A percentile compares a stretch with the other conserved stretches of the same genome.
These are phyloP conservation scores for Mortierella sp. DNA, from an alignment of 371 early-diverging fungal genomes.

Conservation along the genomic window DNA sequence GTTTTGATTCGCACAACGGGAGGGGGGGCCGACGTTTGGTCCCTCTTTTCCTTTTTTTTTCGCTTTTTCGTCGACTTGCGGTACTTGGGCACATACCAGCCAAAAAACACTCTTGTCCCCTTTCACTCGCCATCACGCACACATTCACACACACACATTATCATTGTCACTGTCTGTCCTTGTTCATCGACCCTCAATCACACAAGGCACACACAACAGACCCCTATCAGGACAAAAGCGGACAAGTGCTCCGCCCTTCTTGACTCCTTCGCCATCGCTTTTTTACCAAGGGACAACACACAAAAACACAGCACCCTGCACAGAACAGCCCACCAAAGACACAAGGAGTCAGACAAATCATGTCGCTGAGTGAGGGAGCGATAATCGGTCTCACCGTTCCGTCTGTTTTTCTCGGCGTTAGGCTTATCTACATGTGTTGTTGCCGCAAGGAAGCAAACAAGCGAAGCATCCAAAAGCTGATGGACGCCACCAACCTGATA, in stretches of 20 bases:
- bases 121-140: not conserved
- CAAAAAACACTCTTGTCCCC: not conserved
- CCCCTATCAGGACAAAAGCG: not conserved
- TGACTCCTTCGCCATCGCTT: not conserved
- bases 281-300: not conserved
- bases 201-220: not conserved
- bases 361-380: not conserved
- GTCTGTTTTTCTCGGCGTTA: not conserved
- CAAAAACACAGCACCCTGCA: not conserved
- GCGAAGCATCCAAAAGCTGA: constrained; percentile 25
- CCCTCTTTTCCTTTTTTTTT: no score
- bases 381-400: constrained; percentile 10
- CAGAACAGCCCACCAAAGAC: not conserved
- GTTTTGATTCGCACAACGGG: no score
- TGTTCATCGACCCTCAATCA: not conserved
- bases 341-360: not conserved
- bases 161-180: not conserved
- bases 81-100: not conserved
- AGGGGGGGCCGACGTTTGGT: no score
- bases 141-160: not conserved
- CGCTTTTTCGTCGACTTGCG: no score
- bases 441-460: constrained; percentile 9
- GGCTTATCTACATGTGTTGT: constrained; percentile 14
- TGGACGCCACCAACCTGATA: constrained; percentile 31
- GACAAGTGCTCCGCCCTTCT: not conserved